phyloP scores from a whole-genome alignment of 495 filamentous ascomycete species.

The Hapsidospora chrysogenum region DNA sequence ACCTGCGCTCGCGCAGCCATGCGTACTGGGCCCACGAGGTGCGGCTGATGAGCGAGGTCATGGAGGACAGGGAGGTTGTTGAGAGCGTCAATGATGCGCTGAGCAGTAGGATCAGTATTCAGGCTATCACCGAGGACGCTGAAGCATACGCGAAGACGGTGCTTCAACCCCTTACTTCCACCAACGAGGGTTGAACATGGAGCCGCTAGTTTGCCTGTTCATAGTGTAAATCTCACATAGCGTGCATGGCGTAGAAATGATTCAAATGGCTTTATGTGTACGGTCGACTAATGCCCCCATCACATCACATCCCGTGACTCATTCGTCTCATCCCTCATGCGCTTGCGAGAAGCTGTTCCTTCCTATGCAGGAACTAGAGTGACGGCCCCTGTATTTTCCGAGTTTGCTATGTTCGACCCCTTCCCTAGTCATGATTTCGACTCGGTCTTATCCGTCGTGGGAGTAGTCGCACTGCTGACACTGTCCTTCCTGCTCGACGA shows the following conservation, averaged over 20 bases:
- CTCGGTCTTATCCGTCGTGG: not conserved
- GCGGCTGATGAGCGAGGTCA: slow-evolving; percentile 33
- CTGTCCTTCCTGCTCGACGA: slow-evolving; percentile 23
- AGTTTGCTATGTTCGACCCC: no score
- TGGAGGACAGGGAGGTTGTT: slow-evolving; percentile 44
- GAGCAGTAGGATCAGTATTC: slow-evolving; percentile 31
- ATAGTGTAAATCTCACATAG: no score
- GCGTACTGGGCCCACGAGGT: slow-evolving; percentile 40
- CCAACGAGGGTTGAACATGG: slow-evolving; percentile 1
- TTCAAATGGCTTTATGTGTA: no score
- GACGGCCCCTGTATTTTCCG: no score
- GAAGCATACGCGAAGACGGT: slow-evolving; percentile 34
- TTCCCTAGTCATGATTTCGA: not conserved
- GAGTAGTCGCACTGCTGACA: slow-evolving; percentile 20
- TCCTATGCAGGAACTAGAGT: no score
- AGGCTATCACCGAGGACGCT: slow-evolving; percentile 30
- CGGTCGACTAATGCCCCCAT: no score
- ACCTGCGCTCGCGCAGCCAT: slow-evolving; percentile 22
- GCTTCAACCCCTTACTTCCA: slow-evolving; percentile 11
- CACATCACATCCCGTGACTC: no score
- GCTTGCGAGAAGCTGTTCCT: no score
- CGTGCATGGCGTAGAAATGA: no score
- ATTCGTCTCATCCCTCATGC: no score
- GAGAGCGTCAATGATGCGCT: slow-evolving; percentile 38
- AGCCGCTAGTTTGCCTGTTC: no score